Evolutionary conservation across 2,329 filamentous ascomycete genomes (phyloP).

Genomic region (Verticillium nubilum): DNA sequence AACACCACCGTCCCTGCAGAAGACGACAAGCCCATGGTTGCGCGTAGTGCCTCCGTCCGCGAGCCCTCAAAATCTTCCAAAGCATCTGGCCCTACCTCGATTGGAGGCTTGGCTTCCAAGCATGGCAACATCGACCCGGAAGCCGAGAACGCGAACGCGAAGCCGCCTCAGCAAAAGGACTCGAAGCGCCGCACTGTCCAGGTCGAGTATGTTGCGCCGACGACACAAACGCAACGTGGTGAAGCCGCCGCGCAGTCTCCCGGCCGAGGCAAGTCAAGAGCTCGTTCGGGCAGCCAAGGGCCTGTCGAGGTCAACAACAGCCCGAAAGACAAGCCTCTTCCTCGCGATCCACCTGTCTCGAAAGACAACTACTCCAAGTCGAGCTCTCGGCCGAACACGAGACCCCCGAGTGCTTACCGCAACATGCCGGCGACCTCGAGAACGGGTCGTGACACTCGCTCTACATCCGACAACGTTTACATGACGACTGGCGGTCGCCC

Average conservation of each 20-base stretch:
- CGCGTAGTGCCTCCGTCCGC: slow-evolving; percentile 87
- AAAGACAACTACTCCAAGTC: slow-evolving; percentile 36
- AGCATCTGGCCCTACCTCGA: slow-evolving; percentile 36
- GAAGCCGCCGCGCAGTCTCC: slow-evolving; percentile 19
- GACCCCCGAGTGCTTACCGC: slow-evolving; percentile 44
- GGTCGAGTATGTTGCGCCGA: slow-evolving; percentile 93
- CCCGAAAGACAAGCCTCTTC: slow-evolving; percentile 52
- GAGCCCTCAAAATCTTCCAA: slow-evolving; percentile 71
- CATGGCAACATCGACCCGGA: slow-evolving; percentile 69
- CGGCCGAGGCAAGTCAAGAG: slow-evolving; percentile 22
- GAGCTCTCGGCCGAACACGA: slow-evolving; percentile 27
- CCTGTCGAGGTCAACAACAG: slow-evolving; percentile 35
- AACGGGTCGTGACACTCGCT: slow-evolving; percentile 44
- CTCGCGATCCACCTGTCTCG: slow-evolving; percentile 47
- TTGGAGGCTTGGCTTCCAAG: slow-evolving; percentile 65
- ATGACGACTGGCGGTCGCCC: slow-evolving; percentile 54
- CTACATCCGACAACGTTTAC: slow-evolving; percentile 49
- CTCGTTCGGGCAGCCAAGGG: slow-evolving; percentile 48
- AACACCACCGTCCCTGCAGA: slow-evolving; percentile 64
- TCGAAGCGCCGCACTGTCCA: slow-evolving; percentile 92
- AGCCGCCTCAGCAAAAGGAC: slow-evolving; percentile 67
- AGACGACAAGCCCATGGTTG: slow-evolving; percentile 51
- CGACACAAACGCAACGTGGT: slow-evolving; percentile 77
- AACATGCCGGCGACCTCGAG: slow-evolving; percentile 33
- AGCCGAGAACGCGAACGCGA: slow-evolving; percentile 41